These are phyloP conservation scores for Termitomyces sp. DNA, from an alignment of 768 basidiomycete species.

Conservation along the genomic window DNA sequence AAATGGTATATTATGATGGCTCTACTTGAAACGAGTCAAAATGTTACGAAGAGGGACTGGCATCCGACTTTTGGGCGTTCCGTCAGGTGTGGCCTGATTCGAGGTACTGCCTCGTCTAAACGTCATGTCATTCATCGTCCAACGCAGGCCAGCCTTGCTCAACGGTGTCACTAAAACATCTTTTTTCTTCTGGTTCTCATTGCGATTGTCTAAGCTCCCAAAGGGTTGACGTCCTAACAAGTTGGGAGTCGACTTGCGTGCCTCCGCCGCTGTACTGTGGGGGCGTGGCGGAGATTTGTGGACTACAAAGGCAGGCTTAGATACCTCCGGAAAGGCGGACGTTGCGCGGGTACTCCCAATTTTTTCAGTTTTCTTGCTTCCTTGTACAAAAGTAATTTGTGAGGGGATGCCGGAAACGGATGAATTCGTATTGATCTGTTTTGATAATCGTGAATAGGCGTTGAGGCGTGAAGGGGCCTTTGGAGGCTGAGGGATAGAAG, in stretches of 20 bases:
- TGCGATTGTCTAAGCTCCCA: constrained; percentile 15
- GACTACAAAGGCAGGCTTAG: neutral
- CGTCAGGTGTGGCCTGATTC: constrained; percentile 8
- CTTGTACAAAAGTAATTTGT: neutral
- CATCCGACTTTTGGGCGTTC: constrained; percentile 34
- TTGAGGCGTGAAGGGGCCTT: constrained; percentile 6
- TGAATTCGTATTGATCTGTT: neutral
- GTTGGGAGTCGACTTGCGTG: constrained; percentile 7
- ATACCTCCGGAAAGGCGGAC: constrained; percentile 3
- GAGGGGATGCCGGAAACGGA: neutral
- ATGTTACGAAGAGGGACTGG: constrained; percentile 41
- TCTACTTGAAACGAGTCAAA: constrained; percentile 38
- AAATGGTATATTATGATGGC: neutral
- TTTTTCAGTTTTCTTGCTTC: neutral
- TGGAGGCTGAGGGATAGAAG: neutral
- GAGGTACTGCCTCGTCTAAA: constrained; percentile 21
- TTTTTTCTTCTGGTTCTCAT: constrained; percentile 14
- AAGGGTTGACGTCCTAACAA: constrained; percentile 29
- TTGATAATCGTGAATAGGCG: constrained; percentile 7
- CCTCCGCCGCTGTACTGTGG: constrained; percentile 7
- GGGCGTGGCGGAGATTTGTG: constrained; percentile 8
- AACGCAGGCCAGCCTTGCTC: constrained; percentile 17
- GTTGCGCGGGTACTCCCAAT: neutral
- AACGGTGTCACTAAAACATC: constrained; percentile 13
- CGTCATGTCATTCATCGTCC: constrained; percentile 28